phyloP scores from a whole-genome alignment of 2,329 filamentous ascomycete genomes.

The Fusarium agapanthi region DNA sequence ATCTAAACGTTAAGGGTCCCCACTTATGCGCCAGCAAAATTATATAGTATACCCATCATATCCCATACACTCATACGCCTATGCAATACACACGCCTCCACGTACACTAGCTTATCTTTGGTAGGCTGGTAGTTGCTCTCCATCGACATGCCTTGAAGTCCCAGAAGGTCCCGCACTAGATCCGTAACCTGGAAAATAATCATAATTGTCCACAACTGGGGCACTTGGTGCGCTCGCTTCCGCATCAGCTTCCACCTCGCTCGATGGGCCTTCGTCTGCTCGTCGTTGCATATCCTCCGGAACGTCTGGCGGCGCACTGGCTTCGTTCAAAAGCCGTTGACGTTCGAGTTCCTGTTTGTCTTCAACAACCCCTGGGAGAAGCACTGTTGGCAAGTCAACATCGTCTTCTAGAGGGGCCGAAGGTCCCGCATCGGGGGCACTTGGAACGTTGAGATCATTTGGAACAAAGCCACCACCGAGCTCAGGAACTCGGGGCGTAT shows the following conservation, averaged over 20 bases:
- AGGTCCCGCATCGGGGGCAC: constrained; percentile 40
- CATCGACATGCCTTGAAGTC: constrained; percentile 18
- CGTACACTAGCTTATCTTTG: constrained; percentile 45
- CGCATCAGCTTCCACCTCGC: constrained; percentile 32
- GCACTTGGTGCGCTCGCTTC: constrained; percentile 69
- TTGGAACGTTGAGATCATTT: constrained; percentile 6
- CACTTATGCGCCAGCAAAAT: constrained; percentile 14
- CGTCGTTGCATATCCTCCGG: constrained; percentile 60
- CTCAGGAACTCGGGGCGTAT: constrained; percentile 44
- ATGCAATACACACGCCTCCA: constrained; percentile 11
- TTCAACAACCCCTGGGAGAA: constrained; percentile 55
- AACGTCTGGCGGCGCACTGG: constrained; percentile 69
- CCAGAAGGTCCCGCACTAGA: constrained; percentile 40
- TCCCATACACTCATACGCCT: constrained; percentile 14
- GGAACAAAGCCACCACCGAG: constrained; percentile 18
- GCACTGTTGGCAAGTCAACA: constrained; percentile 44
- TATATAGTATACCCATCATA: constrained; percentile 19
- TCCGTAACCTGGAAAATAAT: constrained; percentile 54
- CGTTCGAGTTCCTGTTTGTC: constrained; percentile 85
- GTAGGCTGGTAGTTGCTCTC: constrained; percentile 53
- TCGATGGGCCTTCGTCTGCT: constrained; percentile 43
- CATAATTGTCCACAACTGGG: constrained; percentile 65
- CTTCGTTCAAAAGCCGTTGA: constrained; percentile 68
- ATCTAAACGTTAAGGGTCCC: constrained; percentile 28
- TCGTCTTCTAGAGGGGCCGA: constrained; percentile 59